Evolutionary conservation across 1,284 basidiomycete species (phyloP).

Genomic region (Lignosus rhinocerotis): DNA sequence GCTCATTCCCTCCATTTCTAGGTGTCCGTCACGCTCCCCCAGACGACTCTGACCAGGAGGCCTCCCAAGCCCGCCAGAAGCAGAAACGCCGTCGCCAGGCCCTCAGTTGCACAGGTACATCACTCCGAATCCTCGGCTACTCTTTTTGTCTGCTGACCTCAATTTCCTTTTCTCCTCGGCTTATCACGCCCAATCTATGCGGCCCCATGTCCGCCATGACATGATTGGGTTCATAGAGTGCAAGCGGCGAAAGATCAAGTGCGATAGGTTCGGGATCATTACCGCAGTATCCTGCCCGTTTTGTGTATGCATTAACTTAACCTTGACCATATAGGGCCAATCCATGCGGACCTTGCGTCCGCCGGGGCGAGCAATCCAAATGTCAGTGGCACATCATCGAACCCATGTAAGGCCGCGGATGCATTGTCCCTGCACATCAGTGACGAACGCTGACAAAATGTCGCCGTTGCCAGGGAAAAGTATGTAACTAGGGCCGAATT

Average conservation of each 20-base stretch:
- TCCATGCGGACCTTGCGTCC: constrained; percentile 56
- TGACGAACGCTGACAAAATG: constrained; percentile 7
- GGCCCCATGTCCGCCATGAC: not conserved
- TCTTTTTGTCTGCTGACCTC: constrained; percentile 12
- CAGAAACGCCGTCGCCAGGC: constrained; percentile 76
- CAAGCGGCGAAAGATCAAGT: constrained; percentile 63
- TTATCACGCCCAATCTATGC: constrained; percentile 12
- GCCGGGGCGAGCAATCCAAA: constrained; percentile 53
- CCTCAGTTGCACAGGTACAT: constrained; percentile 74
- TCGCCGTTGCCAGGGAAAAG: constrained; percentile 45
- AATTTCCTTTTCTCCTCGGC: constrained; percentile 4
- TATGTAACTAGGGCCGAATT: constrained; percentile 55
- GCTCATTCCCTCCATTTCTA: constrained; percentile 8
- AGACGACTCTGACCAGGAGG: constrained; percentile 50
- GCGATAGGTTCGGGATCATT: constrained; percentile 48
- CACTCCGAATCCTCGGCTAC: not conserved
- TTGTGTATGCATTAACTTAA: constrained; percentile 22
- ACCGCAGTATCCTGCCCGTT: constrained; percentile 22
- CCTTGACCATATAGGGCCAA: constrained; percentile 40
- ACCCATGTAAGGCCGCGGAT: constrained; percentile 46
- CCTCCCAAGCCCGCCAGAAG: constrained; percentile 60
- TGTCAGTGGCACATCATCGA: constrained; percentile 61
- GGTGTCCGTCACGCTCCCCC: constrained; percentile 25
- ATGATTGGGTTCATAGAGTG: constrained; percentile 42
- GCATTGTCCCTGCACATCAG: constrained; percentile 2